These are phyloP conservation scores for Ampelocalamus luodianensis DNA, from an alignment of 176 grass and related monocot species.

Conservation along the genomic window DNA sequence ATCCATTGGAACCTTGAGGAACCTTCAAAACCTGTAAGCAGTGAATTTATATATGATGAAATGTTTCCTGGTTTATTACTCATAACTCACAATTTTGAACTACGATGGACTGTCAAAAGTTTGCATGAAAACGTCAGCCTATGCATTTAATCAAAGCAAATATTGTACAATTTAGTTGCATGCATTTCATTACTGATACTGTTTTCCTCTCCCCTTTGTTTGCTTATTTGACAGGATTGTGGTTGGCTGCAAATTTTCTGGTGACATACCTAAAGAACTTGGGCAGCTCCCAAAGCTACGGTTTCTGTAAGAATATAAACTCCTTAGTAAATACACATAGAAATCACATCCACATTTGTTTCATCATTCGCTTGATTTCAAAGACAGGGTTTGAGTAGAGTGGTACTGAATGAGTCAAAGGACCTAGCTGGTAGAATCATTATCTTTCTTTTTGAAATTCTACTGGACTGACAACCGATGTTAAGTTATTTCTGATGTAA, in stretches of 20 bases:
- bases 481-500: not conserved
- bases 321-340: not conserved
- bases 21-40: constrained; percentile 66
- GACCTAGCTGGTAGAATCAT: not conserved
- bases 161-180: not conserved
- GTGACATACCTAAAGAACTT: constrained; percentile 75
- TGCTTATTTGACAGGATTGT: constrained; percentile 58
- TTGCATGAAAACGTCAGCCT: not conserved
- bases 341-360: not conserved
- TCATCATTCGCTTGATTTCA: not conserved
- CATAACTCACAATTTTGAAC: not conserved
- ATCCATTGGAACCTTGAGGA: constrained; percentile 64
- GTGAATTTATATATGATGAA: not conserved
- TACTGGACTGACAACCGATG: not conserved
- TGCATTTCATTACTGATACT: not conserved
- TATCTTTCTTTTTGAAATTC: not conserved
- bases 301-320: constrained; percentile 65
- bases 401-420: not conserved
- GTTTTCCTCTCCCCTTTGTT: constrained; percentile 4
- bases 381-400: not conserved
- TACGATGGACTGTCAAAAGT: not conserved
- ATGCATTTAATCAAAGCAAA: not conserved
- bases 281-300: constrained; percentile 62
- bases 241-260: constrained; percentile 72
- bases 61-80: not conserved